These are phyloP conservation scores for Erodium moschatum DNA, from an alignment of 441 rosid species.

Conservation along the genomic window DNA sequence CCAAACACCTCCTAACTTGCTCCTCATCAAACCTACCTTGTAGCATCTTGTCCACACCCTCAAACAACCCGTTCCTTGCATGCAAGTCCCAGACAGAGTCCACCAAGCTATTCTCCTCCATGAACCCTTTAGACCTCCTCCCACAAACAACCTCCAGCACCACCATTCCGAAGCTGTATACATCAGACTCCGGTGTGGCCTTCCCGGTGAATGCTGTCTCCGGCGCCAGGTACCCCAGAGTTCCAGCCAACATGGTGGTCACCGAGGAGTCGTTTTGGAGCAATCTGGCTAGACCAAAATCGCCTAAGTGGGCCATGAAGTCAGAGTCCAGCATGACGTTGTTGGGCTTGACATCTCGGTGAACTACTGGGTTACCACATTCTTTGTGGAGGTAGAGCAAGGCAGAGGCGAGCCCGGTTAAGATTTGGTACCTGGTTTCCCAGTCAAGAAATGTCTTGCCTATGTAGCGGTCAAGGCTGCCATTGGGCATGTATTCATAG, in stretches of 20 bases:
- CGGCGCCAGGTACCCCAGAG: neutral
- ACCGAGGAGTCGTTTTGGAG: slow-evolving; percentile 16
- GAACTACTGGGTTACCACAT: slow-evolving; percentile 17
- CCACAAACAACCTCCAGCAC: slow-evolving; percentile 32
- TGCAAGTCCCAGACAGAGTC: slow-evolving; percentile 29
- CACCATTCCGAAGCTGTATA: slow-evolving; percentile 33
- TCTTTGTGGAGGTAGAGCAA: neutral
- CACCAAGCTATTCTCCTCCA: slow-evolving; percentile 30
- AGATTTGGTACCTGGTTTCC: slow-evolving; percentile 18
- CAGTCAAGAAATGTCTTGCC: slow-evolving; percentile 24
- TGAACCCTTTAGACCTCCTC: slow-evolving; percentile 23
- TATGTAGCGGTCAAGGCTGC: slow-evolving; percentile 34
- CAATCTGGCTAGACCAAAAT: slow-evolving; percentile 33
- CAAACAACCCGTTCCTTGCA: slow-evolving; percentile 18
- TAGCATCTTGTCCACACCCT: slow-evolving; percentile 25
- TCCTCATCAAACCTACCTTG: slow-evolving; percentile 23
- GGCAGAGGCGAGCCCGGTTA: neutral
- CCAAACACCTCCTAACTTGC: slow-evolving; percentile 26
- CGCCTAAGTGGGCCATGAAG: slow-evolving; percentile 27
- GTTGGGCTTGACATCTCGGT: slow-evolving; percentile 33
- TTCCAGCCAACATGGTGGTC: neutral
- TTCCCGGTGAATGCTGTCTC: slow-evolving; percentile 17
- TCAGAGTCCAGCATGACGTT: slow-evolving; percentile 27
- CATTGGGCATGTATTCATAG: slow-evolving; percentile 35
- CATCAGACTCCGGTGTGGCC: slow-evolving; percentile 27